Evolutionary conservation across 768 basidiomycete species (phyloP).

Genomic region (Termitomyces heimii): DNA sequence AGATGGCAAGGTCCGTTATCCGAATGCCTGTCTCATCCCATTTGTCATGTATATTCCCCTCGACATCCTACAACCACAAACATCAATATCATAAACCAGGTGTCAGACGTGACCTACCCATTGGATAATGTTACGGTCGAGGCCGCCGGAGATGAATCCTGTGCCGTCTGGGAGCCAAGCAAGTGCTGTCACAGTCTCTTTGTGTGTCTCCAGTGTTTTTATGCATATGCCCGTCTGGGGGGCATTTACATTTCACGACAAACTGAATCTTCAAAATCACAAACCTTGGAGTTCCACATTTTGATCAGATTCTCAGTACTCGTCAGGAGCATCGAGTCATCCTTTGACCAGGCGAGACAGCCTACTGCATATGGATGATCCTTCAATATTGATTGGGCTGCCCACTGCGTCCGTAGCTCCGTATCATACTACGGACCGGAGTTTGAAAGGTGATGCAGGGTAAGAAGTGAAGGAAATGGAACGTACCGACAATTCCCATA

Average conservation of each 20-base stretch:
- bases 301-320: slow-evolving; percentile 77
- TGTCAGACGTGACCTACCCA: slow-evolving; percentile 51
- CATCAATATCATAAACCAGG: neutral
- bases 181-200: slow-evolving; percentile 80
- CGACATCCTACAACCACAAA: slow-evolving; percentile 50
- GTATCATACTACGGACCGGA: slow-evolving; percentile 7
- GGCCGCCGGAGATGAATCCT: slow-evolving; percentile 84
- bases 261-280: neutral
- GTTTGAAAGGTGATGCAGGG: neutral
- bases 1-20: slow-evolving; percentile 80
- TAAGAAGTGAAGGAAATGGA: slow-evolving; percentile 1
- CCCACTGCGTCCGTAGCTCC: slow-evolving; percentile 42
- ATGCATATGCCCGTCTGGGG: slow-evolving; percentile 69
- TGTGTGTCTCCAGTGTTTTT: slow-evolving; percentile 62
- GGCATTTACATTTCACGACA: neutral
- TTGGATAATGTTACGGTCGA: slow-evolving; percentile 77
- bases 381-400: slow-evolving; percentile 49
- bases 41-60: slow-evolving; percentile 64
- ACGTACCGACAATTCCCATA: slow-evolving; percentile 83
- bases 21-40: slow-evolving; percentile 74
- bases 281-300: slow-evolving; percentile 87
- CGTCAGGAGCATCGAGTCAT: slow-evolving; percentile 79
- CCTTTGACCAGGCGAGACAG: slow-evolving; percentile 88
- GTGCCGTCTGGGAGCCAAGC: slow-evolving; percentile 85
- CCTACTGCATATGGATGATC: slow-evolving; percentile 80